Evolutionary conservation across 257 asterid species (phyloP), one percentile per base, ranked within the genome.

Genomic region (Solanum chiquidenum): DNA sequence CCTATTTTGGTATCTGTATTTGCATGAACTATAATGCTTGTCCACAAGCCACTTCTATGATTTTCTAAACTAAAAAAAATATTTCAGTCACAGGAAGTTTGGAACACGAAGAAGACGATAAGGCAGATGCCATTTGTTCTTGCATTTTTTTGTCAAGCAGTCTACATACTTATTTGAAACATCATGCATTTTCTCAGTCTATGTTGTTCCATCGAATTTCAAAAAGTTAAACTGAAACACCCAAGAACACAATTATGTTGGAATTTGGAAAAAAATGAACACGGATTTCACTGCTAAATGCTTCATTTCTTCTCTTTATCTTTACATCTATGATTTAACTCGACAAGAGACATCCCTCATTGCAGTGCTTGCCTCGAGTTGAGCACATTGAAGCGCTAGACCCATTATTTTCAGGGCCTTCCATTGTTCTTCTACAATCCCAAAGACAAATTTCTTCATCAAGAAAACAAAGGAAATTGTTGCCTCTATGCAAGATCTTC

Each of bases 301-400:
- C 21, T 79, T 27, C 40, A 80, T 80, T 46, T 8, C 38, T 13
- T 13, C 58, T 46, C 58, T 13, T 79, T 68, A 40, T 14, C 34
- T 74, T 35, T 79, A 37, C 83, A 11, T 88, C 9, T 86, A 14
- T 49, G 60, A 49, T 49, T 49, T 71, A 89, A 86, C 73, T 90
- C 90, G 60, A 87, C 69, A 83, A 93, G 92, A 86, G 74, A 89
- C 89, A 58, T 86, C 91, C 89, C 93, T 90, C 94, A 91, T 90
- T 5, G 93, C 88, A 86, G 55, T 86, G 74, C 84, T 90, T 74
- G 93, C 89, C 87, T 38, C 90, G 60, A 60, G 52, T 88, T 93
- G 89, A 69, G 92, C 89, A 83, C 95, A 93, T 77, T 89, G 87
- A 71, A 90, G 72, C 42, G 92, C 92, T 88, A 91, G 33, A 86